Percentiles rank a stretch among this genome's conserved stretches.
These are phyloP conservation scores for Ramularia endophylla DNA, from an alignment of 2,329 filamentous ascomycete genomes.

Conservation along the genomic window DNA sequence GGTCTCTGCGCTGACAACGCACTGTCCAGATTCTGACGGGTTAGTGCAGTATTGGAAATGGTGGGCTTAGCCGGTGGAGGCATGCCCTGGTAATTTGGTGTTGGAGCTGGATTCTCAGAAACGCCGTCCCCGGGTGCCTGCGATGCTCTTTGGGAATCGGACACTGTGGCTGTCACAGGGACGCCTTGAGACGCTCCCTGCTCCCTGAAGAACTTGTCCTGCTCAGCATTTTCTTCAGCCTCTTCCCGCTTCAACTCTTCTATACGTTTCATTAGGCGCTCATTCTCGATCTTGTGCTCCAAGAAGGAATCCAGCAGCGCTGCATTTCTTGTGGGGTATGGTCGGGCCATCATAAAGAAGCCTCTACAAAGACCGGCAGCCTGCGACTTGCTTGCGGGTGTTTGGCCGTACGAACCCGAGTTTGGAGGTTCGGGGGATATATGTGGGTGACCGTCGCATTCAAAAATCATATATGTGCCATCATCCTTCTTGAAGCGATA, in stretches of 20 bases:
- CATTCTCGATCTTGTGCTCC: slow-evolving; percentile 95
- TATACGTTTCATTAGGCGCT: slow-evolving; percentile 76
- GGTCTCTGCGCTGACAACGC: slow-evolving; percentile 58
- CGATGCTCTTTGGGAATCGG: slow-evolving; percentile 16
- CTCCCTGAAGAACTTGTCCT: slow-evolving; percentile 50
- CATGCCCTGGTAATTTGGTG: slow-evolving; percentile 49
- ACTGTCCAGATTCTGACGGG: slow-evolving; percentile 73
- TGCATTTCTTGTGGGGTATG: slow-evolving; percentile 84
- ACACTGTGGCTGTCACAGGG: slow-evolving; percentile 21
- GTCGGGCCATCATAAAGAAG: slow-evolving; percentile 88
- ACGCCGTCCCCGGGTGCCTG: slow-evolving; percentile 13
- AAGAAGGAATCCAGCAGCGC: slow-evolving; percentile 84
- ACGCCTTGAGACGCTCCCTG: slow-evolving; percentile 18
- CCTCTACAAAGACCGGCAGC: slow-evolving; percentile 71
- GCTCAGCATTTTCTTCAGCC: slow-evolving; percentile 67
- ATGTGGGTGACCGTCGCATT: slow-evolving; percentile 89
- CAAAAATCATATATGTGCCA: slow-evolving; percentile 70
- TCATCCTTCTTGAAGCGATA: slow-evolving; percentile 76
- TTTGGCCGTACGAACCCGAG: slow-evolving; percentile 16
- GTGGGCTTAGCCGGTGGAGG: slow-evolving; percentile 60
- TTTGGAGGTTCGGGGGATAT: slow-evolving; percentile 61
- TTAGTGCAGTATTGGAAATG: slow-evolving; percentile 62
- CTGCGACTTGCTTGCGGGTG: slow-evolving; percentile 13
- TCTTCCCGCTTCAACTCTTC: slow-evolving; percentile 81
- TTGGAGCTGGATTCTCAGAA: slow-evolving; percentile 13